Conservation (phyloP, 306 rosid genomes). For the Crotalaria pallida region DNA sequence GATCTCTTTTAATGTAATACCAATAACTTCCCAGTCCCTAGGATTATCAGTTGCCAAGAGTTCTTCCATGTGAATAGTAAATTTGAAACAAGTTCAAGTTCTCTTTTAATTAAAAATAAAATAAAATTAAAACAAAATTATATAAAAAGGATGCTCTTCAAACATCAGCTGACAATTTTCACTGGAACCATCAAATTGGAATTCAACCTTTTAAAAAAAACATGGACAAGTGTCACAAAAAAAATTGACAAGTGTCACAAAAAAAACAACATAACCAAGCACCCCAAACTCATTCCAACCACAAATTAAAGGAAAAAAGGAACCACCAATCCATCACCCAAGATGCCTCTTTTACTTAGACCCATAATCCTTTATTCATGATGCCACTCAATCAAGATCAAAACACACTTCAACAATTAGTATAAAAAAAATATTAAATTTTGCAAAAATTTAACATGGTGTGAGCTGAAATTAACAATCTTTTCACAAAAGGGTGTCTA, state of each 20-base stretch:
- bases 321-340: neutral
- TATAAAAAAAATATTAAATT: neutral
- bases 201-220: neutral
- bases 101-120: neutral
- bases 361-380: neutral
- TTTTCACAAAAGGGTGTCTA: neutral
- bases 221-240: neutral
- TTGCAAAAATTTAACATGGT: neutral
- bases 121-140: too few species aligned
- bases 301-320: neutral
- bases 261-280: neutral
- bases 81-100: neutral
- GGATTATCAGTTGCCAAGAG: neutral
- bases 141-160: neutral
- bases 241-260: too few species aligned
- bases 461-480: neutral
- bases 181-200: neutral
- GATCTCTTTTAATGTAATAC: neutral
- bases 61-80: neutral
- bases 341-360: neutral
- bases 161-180: neutral
- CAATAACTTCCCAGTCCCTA: neutral
- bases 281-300: neutral
- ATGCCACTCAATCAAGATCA: constrained; percentile 11
- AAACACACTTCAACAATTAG: neutral